Conservation (phyloP, 805 yeast species). For the Ogataea trehalophila region DNA sequence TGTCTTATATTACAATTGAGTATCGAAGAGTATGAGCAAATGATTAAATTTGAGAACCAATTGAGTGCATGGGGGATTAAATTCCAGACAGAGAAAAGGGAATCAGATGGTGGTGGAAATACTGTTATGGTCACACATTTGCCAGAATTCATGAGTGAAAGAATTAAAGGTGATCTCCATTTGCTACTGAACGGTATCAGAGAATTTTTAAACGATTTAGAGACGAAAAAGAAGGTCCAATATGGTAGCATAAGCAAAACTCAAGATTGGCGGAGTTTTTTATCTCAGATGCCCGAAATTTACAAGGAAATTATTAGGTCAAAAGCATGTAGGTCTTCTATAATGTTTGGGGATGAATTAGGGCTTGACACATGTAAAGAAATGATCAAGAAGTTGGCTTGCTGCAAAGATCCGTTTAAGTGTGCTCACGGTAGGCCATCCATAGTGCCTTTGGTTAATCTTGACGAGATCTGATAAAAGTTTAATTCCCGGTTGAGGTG, state of each 20-base stretch:
- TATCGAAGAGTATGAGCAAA: constrained; percentile 29
- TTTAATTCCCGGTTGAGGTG: no score
- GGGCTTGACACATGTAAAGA: constrained; percentile 37
- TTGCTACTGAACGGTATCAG: constrained; percentile 36
- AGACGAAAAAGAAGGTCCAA: constrained; percentile 25
- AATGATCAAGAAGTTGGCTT: constrained; percentile 37
- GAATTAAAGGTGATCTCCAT: constrained; percentile 15
- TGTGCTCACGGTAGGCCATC: constrained; percentile 90
- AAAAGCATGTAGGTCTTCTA: constrained; percentile 62
- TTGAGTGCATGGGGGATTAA: constrained; percentile 43
- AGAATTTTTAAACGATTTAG: constrained; percentile 42
- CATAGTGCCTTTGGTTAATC: constrained; percentile 43
- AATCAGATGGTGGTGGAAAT: neutral
- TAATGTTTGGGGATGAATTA: constrained; percentile 65
- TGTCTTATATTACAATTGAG: constrained; percentile 20
- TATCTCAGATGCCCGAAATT: constrained; percentile 45
- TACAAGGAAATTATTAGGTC: constrained; percentile 49
- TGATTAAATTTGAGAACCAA: constrained; percentile 25
- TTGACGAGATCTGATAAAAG: neutral
- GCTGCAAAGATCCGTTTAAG: constrained; percentile 59
- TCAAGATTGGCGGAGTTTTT: constrained; percentile 34
- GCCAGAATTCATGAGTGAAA: constrained; percentile 37
- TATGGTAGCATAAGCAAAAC: neutral
- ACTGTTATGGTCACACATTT: constrained; percentile 34
- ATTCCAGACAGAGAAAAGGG: neutral